Percentiles rank a stretch among this genome's conserved stretches.
Evolutionary conservation across 2,329 filamentous ascomycete genomes (phyloP).

Genomic region (Fusarium sp.): DNA sequence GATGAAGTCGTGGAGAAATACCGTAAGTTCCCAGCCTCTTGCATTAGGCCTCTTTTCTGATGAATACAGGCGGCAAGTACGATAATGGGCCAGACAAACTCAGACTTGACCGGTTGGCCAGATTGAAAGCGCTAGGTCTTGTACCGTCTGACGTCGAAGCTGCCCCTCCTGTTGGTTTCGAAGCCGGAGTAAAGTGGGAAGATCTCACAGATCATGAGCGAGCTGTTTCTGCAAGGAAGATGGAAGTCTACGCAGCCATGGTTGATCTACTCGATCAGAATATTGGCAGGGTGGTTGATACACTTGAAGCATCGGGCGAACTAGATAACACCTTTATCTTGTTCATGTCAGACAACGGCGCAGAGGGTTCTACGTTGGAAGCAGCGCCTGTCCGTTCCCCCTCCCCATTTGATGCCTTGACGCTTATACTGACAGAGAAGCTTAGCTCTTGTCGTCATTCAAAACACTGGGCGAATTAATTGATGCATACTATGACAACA

Average conservation of each 20-base stretch:
- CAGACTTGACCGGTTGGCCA: constrained; percentile 52
- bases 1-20: background rate
- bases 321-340: constrained; percentile 62
- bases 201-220: constrained; percentile 18
- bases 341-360: constrained; percentile 63
- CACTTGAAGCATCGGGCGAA: constrained; percentile 58
- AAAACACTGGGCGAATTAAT: constrained; percentile 12
- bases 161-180: background rate
- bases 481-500: constrained; percentile 54
- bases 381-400: constrained; percentile 57
- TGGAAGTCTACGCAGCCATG: constrained; percentile 63
- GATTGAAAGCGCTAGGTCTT: constrained; percentile 53
- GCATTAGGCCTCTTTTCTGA: background rate
- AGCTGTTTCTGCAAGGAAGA: constrained; percentile 35
- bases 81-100: constrained; percentile 59
- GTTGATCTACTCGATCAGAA: constrained; percentile 62
- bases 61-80: constrained; percentile 4
- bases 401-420: background rate
- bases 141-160: constrained; percentile 44
- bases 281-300: constrained; percentile 60
- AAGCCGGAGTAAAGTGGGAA: constrained; percentile 19
- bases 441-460: constrained; percentile 42
- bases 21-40: background rate
- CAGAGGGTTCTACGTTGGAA: constrained; percentile 63
- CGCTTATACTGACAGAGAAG: background rate